Percentiles rank a stretch among this genome's conserved stretches.
phyloP scores from a whole-genome alignment of 306 rosid species.

The Comarum palustre region DNA sequence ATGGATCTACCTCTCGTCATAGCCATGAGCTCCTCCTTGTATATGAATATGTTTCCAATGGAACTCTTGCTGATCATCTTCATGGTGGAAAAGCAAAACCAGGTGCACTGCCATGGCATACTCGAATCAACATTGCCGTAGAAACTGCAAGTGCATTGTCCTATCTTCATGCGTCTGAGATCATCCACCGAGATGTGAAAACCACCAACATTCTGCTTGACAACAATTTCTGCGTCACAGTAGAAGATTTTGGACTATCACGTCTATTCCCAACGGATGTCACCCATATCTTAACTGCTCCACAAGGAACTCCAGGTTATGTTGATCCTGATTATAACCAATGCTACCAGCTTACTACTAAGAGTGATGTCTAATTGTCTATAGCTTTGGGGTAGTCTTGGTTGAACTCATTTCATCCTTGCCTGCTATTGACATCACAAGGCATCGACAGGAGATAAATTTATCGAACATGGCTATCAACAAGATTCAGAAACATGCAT shows the following conservation, averaged over 20 bases:
- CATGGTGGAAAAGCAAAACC: conserved; percentile 53
- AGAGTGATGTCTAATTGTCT: conserved; percentile 88
- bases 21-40: conserved; percentile 83
- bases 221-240: conserved; percentile 54
- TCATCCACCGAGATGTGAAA: conserved; percentile 80
- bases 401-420: conserved; percentile 71
- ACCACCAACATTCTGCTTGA: conserved; percentile 81
- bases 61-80: conserved; percentile 84
- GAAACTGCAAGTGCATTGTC: conserved; percentile 74
- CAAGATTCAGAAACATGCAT: conserved; percentile 54
- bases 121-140: conserved; percentile 63
- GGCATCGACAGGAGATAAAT: conserved; percentile 79
- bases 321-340: conserved; percentile 85
- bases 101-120: conserved; percentile 48
- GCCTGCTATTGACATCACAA: conserved; percentile 84
- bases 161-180: conserved; percentile 69
- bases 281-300: conserved; percentile 79
- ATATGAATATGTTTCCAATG: conserved; percentile 74
- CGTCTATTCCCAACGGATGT: conserved; percentile 65
- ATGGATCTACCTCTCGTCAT: conserved; percentile 80
- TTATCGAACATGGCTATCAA: conserved; percentile 73
- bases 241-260: conserved; percentile 87
- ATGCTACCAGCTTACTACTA: conserved; percentile 66
- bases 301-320: conserved; percentile 95
- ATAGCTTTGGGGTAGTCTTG: conserved; percentile 82